phyloP scores from a whole-genome alignment of 345 rosid species.

The Murraya koenigii region DNA sequence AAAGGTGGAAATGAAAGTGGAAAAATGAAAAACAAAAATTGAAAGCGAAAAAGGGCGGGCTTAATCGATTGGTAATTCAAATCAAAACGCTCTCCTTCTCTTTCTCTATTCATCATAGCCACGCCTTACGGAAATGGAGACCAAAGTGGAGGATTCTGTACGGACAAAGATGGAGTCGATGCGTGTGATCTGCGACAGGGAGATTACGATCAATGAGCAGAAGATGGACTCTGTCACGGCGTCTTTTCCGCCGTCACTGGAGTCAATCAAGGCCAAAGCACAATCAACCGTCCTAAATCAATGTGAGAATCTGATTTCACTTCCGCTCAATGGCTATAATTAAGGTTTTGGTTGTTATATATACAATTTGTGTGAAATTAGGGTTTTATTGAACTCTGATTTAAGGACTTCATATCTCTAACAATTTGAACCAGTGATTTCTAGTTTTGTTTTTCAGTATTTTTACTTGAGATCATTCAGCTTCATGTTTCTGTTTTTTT shows the following conservation, averaged over 20 bases:
- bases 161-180: slow-evolving; percentile 55
- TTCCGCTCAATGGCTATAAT: background rate
- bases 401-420: slow-evolving; percentile 16
- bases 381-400: slow-evolving; percentile 14
- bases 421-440: background rate
- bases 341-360: background rate
- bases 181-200: slow-evolving; percentile 40
- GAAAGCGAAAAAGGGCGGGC: slow-evolving; percentile 25
- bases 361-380: slow-evolving; percentile 8
- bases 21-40: no score
- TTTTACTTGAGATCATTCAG: background rate
- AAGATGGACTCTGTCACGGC: slow-evolving; percentile 48
- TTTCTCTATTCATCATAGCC: background rate
- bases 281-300: slow-evolving; percentile 48
- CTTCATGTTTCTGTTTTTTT: background rate
- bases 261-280: slow-evolving; percentile 44
- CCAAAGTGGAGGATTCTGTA: slow-evolving; percentile 29
- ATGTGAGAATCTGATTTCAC: slow-evolving; percentile 33
- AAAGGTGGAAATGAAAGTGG: no score
- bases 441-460: background rate
- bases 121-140: slow-evolving; percentile 22
- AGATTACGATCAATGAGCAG: slow-evolving; percentile 36
- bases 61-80: slow-evolving; percentile 12
- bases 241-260: slow-evolving; percentile 42
- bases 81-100: background rate